Base-by-base conservation (phyloP, 768 basidiomycete genomes). In the Rhodocollybia butyracea region DNA sequence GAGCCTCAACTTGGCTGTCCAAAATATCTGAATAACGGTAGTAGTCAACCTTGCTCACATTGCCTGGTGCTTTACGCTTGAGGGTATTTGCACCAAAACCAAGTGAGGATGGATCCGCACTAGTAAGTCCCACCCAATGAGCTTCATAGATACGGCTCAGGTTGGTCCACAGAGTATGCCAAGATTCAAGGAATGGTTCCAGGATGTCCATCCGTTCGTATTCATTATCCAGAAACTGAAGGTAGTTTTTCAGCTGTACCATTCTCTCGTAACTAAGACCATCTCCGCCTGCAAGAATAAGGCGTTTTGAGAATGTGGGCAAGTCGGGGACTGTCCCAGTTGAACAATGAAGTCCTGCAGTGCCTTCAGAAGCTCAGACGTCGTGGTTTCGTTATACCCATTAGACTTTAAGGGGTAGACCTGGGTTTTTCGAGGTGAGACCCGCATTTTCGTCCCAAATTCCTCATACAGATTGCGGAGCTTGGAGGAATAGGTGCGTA, bases 271-370 rank as follows among this genome's bases (percentile, higher is more conserved):
- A 76, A 2, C 73, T 72, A 30, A 72, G 59, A 0, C 74, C 73
- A 60, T 75, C 71, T 1, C 73, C 71, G 15, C 67, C 67, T n/a
- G 68, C 58, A 6, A 66, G 59, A 19, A 72, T 56, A 15, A 70
- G 50, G 11, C 61, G 55, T 5, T 53, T 48, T n/a, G 15, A 61
- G 1, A 47, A 51, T 64, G 64, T 11, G 58, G n/a, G n/a, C n/a
- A n/a, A 39, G 3, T 60, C 66, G 3, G 53, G 7, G 51, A 57
- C 46, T 72, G 67, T 0, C 72, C 72, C 8, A 64, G 51, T 57
- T 76, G 74, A 1, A 32, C 58, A 2, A 73, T 54, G 53, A 75
- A 72, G 54, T 75, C 73, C 3, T 63, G 7, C 0, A 74, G 46
- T 0, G 61, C 69, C 27, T 65, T 70, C 57, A 67, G 67, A 17